Evolutionary conservation across 148 eudicot genomes (phyloP).

Genomic region (Diospyros lotus): DNA sequence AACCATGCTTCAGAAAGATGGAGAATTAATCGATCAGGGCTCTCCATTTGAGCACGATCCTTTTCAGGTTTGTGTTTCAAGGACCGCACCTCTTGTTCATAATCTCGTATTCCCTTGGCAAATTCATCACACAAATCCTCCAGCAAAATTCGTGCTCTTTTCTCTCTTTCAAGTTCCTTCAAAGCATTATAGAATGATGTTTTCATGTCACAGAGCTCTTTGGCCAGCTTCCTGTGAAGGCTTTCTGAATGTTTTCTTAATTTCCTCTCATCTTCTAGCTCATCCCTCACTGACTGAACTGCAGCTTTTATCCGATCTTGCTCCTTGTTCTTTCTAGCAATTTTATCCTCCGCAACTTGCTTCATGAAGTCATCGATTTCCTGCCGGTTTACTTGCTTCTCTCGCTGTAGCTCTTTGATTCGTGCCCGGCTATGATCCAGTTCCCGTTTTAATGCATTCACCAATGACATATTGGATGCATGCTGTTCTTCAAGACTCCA

Average conservation of each 20-base stretch:
- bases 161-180: conserved; percentile 62
- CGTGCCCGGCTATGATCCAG: conserved; percentile 43
- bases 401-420: conserved; percentile 50
- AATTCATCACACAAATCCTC: conserved; percentile 92
- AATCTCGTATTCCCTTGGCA: conserved; percentile 68
- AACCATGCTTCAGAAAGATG: conserved; percentile 93
- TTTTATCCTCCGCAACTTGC: conserved; percentile 37
- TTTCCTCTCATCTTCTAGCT: conserved; percentile 62
- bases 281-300: conserved; percentile 54
- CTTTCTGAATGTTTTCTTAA: conserved; percentile 64
- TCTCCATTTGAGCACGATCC: conserved; percentile 36
- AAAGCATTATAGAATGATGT: conserved; percentile 46
- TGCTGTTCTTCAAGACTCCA: conserved; percentile 94
- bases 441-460: conserved; percentile 55
- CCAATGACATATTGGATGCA: conserved; percentile 42
- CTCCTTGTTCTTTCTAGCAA: conserved; percentile 37
- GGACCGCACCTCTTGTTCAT: conserved; percentile 64
- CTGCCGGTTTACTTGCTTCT: conserved; percentile 55
- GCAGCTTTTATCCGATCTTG: conserved; percentile 48
- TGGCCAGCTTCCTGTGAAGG: conserved; percentile 62
- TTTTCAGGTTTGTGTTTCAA: conserved; percentile 42
- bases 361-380: conserved; percentile 54
- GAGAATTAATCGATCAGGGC: conserved; percentile 56
- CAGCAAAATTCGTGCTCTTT: conserved; percentile 54
- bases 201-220: conserved; percentile 57